phyloP scores from a whole-genome alignment of 2,329 filamentous ascomycete genomes.

The Penicillium sp. region DNA sequence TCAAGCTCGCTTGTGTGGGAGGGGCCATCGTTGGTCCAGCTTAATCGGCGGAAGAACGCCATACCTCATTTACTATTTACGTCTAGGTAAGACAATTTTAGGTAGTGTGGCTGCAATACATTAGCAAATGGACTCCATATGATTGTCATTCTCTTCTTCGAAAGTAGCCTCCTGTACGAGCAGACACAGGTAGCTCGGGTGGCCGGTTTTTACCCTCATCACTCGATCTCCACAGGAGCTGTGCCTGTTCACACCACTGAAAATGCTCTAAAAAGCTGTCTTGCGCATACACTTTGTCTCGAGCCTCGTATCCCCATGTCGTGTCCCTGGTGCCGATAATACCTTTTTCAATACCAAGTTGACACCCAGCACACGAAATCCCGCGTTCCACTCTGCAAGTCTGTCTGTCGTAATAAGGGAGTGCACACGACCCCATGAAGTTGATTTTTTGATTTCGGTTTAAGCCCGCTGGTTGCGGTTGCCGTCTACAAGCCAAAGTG shows the following conservation, averaged over 20 bases:
- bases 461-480: conserved; percentile 1
- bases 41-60: too few relatives aligned
- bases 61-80: too few relatives aligned
- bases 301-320: conserved; percentile 6
- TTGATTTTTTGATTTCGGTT: conserved; percentile 10
- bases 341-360: conserved; percentile 10
- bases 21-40: too few relatives aligned
- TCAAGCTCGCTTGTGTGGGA: too few relatives aligned
- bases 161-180: too few relatives aligned
- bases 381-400: conserved; percentile 7
- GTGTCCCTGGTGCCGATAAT: conserved; percentile 4
- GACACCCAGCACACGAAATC: conserved; percentile 10
- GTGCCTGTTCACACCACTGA: conserved; percentile 8
- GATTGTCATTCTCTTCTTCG: too few relatives aligned
- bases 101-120: too few relatives aligned
- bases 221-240: conserved; percentile 11
- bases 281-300: conserved; percentile 10
- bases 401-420: conserved; percentile 11
- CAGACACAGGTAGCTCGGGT: neutral
- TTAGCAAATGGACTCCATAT: too few relatives aligned
- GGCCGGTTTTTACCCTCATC: conserved; percentile 7
- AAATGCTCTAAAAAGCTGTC: conserved; percentile 6
- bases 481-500: conserved; percentile 5
- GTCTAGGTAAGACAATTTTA: too few relatives aligned
- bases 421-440: conserved; percentile 12